phyloP scores from a whole-genome alignment of 176 grass and related monocot species.

The Saccharum spontaneum region DNA sequence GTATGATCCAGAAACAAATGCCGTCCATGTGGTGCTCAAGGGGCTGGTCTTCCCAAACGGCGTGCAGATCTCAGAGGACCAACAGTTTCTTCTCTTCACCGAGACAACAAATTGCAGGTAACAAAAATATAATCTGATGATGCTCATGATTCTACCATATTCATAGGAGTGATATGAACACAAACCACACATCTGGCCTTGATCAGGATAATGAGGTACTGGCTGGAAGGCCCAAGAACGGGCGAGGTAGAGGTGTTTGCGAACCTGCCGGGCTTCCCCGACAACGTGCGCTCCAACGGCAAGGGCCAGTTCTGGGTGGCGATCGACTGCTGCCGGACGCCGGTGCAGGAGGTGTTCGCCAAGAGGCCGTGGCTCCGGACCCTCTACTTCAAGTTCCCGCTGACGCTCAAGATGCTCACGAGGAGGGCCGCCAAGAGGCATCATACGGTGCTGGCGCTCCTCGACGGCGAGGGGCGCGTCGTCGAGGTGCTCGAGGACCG shows the following conservation, averaged over 20 bases:
- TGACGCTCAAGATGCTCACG: slow-evolving; percentile 57
- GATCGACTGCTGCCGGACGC: slow-evolving; percentile 86
- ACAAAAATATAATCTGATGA: neutral
- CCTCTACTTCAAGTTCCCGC: slow-evolving; percentile 70
- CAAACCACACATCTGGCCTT: neutral
- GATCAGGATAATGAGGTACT: slow-evolving; percentile 83
- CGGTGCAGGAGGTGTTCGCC: slow-evolving; percentile 62
- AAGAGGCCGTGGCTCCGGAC: slow-evolving; percentile 75
- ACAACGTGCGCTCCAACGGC: slow-evolving; percentile 72
- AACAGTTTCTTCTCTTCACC: slow-evolving; percentile 74
- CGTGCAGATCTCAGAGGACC: slow-evolving; percentile 83
- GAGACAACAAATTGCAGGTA: slow-evolving; percentile 95
- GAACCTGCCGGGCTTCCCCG: slow-evolving; percentile 83
- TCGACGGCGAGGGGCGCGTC: slow-evolving; percentile 60
- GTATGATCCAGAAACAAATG: slow-evolving; percentile 57
- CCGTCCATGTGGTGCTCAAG: slow-evolving; percentile 51
- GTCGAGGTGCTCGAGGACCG: slow-evolving; percentile 81
- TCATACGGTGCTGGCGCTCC: slow-evolving; percentile 72
- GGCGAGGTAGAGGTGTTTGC: slow-evolving; percentile 67
- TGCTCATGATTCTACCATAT: neutral
- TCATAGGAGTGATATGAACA: neutral
- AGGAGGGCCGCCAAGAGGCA: slow-evolving; percentile 54
- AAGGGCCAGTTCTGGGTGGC: slow-evolving; percentile 84
- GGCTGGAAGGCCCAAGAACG: slow-evolving; percentile 58
- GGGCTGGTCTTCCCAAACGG: slow-evolving; percentile 86